Percentiles rank a stretch among this genome's conserved stretches.
Conservation (phyloP, 1,284 basidiomycete genomes). For the Trichosporon asahii region DNA sequence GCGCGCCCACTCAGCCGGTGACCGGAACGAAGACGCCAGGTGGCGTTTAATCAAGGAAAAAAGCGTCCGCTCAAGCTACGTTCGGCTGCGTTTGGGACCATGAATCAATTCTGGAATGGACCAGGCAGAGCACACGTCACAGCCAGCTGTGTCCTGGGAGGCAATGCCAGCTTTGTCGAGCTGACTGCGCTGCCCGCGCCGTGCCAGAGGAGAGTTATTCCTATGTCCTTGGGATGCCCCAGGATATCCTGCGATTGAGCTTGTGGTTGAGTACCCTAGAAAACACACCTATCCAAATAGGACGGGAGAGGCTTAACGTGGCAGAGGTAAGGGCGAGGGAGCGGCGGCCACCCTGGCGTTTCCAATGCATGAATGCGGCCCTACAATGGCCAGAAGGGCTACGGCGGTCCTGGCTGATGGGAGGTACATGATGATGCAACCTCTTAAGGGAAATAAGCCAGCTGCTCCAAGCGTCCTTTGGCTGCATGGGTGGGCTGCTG, state of each 20-base stretch:
- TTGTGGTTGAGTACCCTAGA: not conserved
- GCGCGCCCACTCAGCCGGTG: not conserved
- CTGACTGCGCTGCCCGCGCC: not conserved
- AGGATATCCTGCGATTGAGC: not conserved
- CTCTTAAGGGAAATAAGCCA: not conserved
- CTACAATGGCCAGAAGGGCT: not conserved
- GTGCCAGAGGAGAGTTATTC: not conserved
- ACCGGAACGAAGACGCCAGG: not conserved
- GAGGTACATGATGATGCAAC: not conserved
- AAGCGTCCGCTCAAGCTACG: not conserved
- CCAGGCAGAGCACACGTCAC: not conserved
- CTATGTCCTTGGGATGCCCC: not conserved
- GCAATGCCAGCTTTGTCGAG: not conserved
- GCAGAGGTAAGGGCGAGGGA: not conserved
- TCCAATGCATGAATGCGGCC: not conserved
- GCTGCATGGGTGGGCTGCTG: not conserved
- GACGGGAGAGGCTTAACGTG: conserved; percentile 1
- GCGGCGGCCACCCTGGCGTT: not conserved
- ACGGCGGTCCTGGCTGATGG: not conserved
- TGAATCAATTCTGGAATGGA: not conserved
- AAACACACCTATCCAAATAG: not conserved
- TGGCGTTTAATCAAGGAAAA: not conserved
- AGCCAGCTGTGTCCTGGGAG: not conserved
- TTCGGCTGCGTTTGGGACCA: not conserved
- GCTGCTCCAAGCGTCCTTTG: not conserved